These are phyloP conservation scores for Mrakia gelida DNA, from an alignment of 768 basidiomycete genomes.

Conservation along the genomic window DNA sequence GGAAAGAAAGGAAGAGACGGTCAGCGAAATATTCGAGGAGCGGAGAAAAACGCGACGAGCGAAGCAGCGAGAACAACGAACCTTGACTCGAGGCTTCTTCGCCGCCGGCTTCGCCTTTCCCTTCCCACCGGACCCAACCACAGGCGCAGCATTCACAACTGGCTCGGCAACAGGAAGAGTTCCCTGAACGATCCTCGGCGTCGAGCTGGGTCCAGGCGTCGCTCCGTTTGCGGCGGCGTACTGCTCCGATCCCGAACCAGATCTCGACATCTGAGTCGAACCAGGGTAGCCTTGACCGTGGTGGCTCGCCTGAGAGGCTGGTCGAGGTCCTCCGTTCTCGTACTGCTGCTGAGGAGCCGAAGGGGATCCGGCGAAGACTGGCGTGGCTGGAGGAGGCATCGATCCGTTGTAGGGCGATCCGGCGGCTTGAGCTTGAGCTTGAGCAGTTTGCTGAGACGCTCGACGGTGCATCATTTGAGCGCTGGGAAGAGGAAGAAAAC, in stretches of 20 bases:
- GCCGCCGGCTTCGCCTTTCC: constrained; percentile 2
- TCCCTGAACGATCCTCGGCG: neutral
- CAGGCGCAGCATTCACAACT: neutral
- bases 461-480: constrained; percentile 7
- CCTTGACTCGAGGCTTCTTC: neutral
- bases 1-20: neutral
- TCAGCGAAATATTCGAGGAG: neutral
- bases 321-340: neutral
- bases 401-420: constrained; percentile 14
- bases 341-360: neutral
- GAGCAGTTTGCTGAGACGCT: neutral
- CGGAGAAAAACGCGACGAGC: neutral
- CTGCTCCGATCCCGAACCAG: neutral
- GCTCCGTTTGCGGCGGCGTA: neutral
- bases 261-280: neutral
- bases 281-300: neutral
- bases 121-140: neutral
- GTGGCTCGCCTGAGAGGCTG: constrained; percentile 1
- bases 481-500: neutral
- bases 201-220: constrained; percentile 6
- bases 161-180: neutral
- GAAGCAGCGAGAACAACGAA: neutral
- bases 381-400: constrained; percentile 7
- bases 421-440: constrained; percentile 1
- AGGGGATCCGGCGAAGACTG: constrained; percentile 6